Evolutionary conservation across 768 basidiomycete species (phyloP).

Genomic region (Termitomyces sp.): DNA sequence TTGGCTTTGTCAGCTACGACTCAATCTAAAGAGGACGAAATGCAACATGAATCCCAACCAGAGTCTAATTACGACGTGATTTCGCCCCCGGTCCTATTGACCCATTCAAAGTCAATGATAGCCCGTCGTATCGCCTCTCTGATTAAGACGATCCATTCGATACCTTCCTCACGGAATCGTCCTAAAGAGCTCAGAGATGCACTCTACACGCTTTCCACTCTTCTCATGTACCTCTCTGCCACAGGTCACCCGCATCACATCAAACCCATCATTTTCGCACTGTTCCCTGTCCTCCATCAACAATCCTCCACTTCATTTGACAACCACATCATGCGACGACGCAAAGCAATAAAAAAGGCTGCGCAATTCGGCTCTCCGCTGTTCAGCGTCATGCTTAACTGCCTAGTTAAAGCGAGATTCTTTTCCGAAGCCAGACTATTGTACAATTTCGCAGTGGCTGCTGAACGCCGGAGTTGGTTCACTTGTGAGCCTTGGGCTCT

Average conservation of each 20-base stretch:
- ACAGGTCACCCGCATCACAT: slow-evolving; percentile 42
- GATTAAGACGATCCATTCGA: neutral
- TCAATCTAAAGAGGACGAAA: neutral
- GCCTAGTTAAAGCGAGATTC: slow-evolving; percentile 50
- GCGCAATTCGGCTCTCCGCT: slow-evolving; percentile 52
- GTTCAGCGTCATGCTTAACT: slow-evolving; percentile 54
- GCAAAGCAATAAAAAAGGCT: slow-evolving; percentile 33
- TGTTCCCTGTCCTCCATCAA: slow-evolving; percentile 48
- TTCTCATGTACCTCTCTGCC: slow-evolving; percentile 46
- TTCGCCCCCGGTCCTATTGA: slow-evolving; percentile 2
- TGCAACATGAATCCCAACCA: neutral
- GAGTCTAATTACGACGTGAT: neutral
- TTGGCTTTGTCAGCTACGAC: slow-evolving; percentile 24
- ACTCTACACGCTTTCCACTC: slow-evolving; percentile 41
- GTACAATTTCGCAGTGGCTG: slow-evolving; percentile 55
- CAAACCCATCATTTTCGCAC: slow-evolving; percentile 38
- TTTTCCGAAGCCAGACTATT: slow-evolving; percentile 47
- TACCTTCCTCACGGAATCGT: slow-evolving; percentile 5
- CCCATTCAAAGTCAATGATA: neutral
- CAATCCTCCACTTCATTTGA: slow-evolving; percentile 18
- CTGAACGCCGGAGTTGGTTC: slow-evolving; percentile 50
- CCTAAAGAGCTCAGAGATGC: slow-evolving; percentile 25
- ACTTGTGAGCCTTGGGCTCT: slow-evolving; percentile 53
- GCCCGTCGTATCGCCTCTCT: neutral
- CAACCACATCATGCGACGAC: slow-evolving; percentile 16